Base-by-base conservation (phyloP, 1,284 basidiomycete genomes). In the Austroboletus rostrupii region DNA sequence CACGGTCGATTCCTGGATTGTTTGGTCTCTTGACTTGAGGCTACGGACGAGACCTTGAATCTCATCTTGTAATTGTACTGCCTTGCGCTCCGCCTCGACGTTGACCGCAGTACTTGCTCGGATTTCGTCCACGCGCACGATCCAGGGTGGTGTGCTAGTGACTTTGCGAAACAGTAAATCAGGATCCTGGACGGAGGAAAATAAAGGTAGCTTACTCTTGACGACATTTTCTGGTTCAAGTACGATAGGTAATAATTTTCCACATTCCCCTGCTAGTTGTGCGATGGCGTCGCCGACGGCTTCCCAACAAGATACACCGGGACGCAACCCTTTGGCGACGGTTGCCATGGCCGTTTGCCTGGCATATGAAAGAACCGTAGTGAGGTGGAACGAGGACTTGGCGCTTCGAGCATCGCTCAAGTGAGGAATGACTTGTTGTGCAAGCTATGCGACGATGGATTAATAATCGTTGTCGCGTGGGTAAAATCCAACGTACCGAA, bases 31-130 rank as follows among this genome's bases (percentile, higher is more conserved):
- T 38, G 81, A 72, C 65, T 88, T 89, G 64, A 97, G 78, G 49
- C 81, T 90, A 26, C 92, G 85, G 28, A 87, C 79, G 50, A 97
- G 81, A 29, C 88, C 88, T 62, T 92, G 87, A 53, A 95, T 82
- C 67, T 98, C 92, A 54, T 97, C 94, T 53, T 85, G 87, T 23
- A 97, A 78, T 57, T 91, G 86, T 4, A 81, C 73, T 10, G 94
- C 83, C 67, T 91, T 91, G 43, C 87, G 80, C 66, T 98, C 95
- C 0, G 94, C 92, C 64, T 97, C 95, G 16, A 91, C 78, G 61
- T 97, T 97, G 70, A 92, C 78, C 0, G 91, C 85, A 1, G 88
- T 81, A 20, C 78, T 83, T 0, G 87, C 80, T 66, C 92, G 92
- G 72, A 99, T 85, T 58, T 92, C 83, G n/a, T 81, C 80, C 5